Conservation (phyloP, 805 yeast genomes). For the Yamadazyma akitaensis region DNA sequence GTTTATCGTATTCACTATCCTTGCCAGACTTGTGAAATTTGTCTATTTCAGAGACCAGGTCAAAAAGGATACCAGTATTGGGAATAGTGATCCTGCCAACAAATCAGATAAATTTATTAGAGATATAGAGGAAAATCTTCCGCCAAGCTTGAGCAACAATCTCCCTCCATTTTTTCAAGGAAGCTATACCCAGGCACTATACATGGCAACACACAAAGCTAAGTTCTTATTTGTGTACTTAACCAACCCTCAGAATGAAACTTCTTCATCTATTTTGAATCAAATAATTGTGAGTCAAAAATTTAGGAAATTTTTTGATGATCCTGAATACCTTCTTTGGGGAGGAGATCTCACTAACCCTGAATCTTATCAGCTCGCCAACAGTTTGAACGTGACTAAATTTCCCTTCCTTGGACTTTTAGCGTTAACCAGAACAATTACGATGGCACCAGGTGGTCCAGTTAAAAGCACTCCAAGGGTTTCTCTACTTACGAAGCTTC, state of each 20-base stretch:
- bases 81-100: slow-evolving; percentile 50
- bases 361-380: slow-evolving; percentile 81
- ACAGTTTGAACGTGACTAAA: slow-evolving; percentile 63
- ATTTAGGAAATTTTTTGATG: slow-evolving; percentile 40
- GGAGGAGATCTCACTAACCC: slow-evolving; percentile 81
- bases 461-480: slow-evolving; percentile 52
- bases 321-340: slow-evolving; percentile 66
- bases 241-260: slow-evolving; percentile 70
- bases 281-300: slow-evolving; percentile 51
- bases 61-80: slow-evolving; percentile 8
- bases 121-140: slow-evolving; percentile 45
- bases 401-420: slow-evolving; percentile 83
- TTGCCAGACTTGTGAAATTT: slow-evolving; percentile 21
- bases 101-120: slow-evolving; percentile 50
- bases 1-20: slow-evolving; percentile 19
- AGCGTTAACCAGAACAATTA: slow-evolving; percentile 57
- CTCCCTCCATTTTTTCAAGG: slow-evolving; percentile 59
- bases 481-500: slow-evolving; percentile 58
- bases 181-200: slow-evolving; percentile 77
- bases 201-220: slow-evolving; percentile 62
- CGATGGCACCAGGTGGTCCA: slow-evolving; percentile 56
- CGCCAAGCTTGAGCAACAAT: slow-evolving; percentile 6
- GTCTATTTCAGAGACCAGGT: slow-evolving; percentile 24
- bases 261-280: slow-evolving; percentile 49
- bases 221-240: slow-evolving; percentile 72